Evolutionary conservation across 768 basidiomycete genomes (phyloP), one percentile per base, ranked within the genome.

Genomic region (Pulveroboletus sp.): DNA sequence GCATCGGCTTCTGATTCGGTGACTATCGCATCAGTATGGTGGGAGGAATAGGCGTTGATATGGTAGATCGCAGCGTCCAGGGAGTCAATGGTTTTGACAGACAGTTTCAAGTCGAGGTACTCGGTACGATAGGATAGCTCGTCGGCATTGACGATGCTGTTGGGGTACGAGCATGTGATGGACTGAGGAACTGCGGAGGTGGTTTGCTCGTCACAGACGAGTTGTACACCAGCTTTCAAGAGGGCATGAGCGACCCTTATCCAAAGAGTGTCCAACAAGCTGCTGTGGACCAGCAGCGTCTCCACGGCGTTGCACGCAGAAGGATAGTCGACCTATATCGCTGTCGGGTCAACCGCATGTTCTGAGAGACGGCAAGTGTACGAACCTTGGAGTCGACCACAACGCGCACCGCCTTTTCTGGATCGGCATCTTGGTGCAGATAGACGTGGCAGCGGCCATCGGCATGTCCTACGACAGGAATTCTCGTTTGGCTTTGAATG

Each of bases 381-480:
- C 56, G 73, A 30, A 93, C 95, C 78, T 99, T 99, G 26, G 93
- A 86, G 65, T 99, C 96, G 4, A 95, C 71, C 0, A 85, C 82
- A 6, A 99, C 75, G 18, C 92, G 76, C 36, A 85, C 72, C 0
- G 94, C 92, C 66, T 93, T 98, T 50, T 82, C 78, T 35, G 73
- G 59, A 57, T 88, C 80, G 0, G 94, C 94, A 27, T 76, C 73
- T 58, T 88, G 84, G 67, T 99, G 95, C 6, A 99, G 70, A 66
- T 85, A 98, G 6, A 96, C 82, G 17, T 83, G 80, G 67, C 96
- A 99, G 8, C 98, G 72, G 2, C 96, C 96, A 68, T 99, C 96
- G 7, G 96, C 94, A 63, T 99, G 96, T 1, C 96, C 96, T 93
- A 99, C 97, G 39, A 99, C 96, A 2, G 96, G 87, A 52, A 99